phyloP scores from a whole-genome alignment of 179 eudicot genomes.

The Silene vulgaris region DNA sequence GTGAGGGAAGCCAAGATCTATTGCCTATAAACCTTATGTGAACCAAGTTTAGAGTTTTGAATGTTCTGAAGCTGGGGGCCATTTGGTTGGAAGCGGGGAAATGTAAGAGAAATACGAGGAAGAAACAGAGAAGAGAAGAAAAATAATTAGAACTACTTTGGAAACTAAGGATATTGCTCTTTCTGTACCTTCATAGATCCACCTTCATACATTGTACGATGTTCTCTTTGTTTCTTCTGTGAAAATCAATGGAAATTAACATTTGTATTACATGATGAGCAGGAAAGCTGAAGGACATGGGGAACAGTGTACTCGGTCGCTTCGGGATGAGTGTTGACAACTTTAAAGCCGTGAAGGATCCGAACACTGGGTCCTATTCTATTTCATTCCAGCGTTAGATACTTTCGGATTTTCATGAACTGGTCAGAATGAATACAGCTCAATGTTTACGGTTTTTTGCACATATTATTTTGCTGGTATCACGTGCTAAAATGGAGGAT shows the following conservation, averaged over 20 bases:
- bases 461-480: slow-evolving; percentile 14
- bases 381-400: slow-evolving; percentile 57
- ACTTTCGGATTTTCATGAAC: not conserved
- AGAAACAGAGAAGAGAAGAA: not conserved
- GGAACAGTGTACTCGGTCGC: slow-evolving; percentile 75
- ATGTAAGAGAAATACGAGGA: not conserved
- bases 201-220: no score
- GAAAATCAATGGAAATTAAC: not conserved
- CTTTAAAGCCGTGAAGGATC: slow-evolving; percentile 92
- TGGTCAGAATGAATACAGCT: slow-evolving; percentile 4
- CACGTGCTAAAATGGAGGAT: not conserved
- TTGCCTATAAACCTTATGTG: not conserved
- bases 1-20: slow-evolving; percentile 5
- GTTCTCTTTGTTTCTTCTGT: not conserved
- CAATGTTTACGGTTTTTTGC: slow-evolving; percentile 9
- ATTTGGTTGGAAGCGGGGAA: slow-evolving; percentile 3
- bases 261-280: slow-evolving; percentile 22
- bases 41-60: not conserved
- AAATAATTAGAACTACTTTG: not conserved
- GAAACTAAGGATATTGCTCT: not conserved
- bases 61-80: not conserved
- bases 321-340: slow-evolving; percentile 97
- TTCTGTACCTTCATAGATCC: not conserved
- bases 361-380: slow-evolving; percentile 90
- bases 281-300: slow-evolving; percentile 90